Base-by-base conservation (phyloP, 73 alveolate species). In the Loxodes magnus region DNA sequence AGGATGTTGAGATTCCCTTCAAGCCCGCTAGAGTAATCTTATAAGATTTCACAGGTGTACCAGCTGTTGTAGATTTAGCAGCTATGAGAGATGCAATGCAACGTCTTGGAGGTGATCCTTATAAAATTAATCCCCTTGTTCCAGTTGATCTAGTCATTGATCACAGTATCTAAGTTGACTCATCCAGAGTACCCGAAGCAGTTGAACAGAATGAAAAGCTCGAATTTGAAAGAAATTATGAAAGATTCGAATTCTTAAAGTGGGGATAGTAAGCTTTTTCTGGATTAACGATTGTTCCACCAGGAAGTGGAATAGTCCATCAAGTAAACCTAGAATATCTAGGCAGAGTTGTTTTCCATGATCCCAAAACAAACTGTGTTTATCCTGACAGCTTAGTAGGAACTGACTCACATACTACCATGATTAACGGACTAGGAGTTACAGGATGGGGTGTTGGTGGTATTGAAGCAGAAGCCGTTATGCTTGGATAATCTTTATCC, bases 371-470 rank as follows among this genome's bases (percentile, higher is more conserved):
- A 25, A 82, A 77, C 1, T 42, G 74, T 25, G 43, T 79, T 12
- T 86, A 77, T 54, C 96, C 94, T 26, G 96, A 84, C 46, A 79
- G 93, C 46, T 86, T 84, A 2, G 96, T 84, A 9, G 96, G 96
- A 21, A 84, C 96, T 52, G 96, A 84, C 35, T 62, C 86, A 3
- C 96, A 84, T 75, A 84, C 96, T 50, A 84, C 96, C 38, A 84
- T 84, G 96, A 84, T 84, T 62, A 84, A 84, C 48, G 93, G 96
- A 15, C 74, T 79, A 17, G 93, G 96, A 12, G 93, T 84, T 10
- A 71, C 70, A 51, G 93, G 93, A 19, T 84, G 96, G 96, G 96
- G 96, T 25, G 90, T 79, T 46, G 96, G 96, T 19, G 96, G 96
- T 20, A 84, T 84, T 39, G 96, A 84, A 64, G 96, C 96, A 49